Percentiles rank a stretch among this genome's conserved stretches.
These are phyloP conservation scores for Phaeosphaeria sp. DNA, from an alignment of 2,329 filamentous ascomycete genomes.

Conservation along the genomic window DNA sequence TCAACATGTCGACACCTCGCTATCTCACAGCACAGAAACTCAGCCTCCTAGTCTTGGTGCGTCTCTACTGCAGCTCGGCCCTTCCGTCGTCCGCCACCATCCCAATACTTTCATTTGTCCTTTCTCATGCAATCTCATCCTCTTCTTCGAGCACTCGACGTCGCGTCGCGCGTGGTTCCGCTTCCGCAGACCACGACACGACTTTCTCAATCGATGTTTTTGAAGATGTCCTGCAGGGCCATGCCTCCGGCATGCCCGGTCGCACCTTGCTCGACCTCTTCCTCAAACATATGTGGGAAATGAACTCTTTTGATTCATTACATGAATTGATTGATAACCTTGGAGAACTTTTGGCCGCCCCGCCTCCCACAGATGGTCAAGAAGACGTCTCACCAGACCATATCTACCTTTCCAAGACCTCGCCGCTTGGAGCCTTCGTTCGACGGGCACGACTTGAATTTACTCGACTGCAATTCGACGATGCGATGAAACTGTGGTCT, in stretches of 20 bases:
- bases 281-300: slow-evolving; percentile 79
- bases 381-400: slow-evolving; percentile 37
- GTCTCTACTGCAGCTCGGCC: slow-evolving; percentile 77
- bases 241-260: slow-evolving; percentile 68
- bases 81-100: slow-evolving; percentile 75
- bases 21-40: slow-evolving; percentile 91
- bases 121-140: slow-evolving; percentile 67
- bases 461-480: slow-evolving; percentile 78
- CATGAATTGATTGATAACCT: slow-evolving; percentile 75
- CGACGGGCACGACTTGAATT: slow-evolving; percentile 81
- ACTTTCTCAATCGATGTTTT: slow-evolving; percentile 51
- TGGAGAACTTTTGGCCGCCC: slow-evolving; percentile 62
- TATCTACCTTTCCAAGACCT: slow-evolving; percentile 73
- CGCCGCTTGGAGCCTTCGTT: slow-evolving; percentile 82
- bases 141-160: slow-evolving; percentile 28
- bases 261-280: slow-evolving; percentile 88
- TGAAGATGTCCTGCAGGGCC: slow-evolving; percentile 54
- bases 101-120: slow-evolving; percentile 79
- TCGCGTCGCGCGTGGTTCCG: slow-evolving; percentile 31
- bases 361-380: slow-evolving; percentile 38
- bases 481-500: slow-evolving; percentile 80
- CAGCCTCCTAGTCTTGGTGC: slow-evolving; percentile 78
- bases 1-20: slow-evolving; percentile 67
- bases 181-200: slow-evolving; percentile 37
- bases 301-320: slow-evolving; percentile 83